phyloP scores from a whole-genome alignment of 2,329 filamentous ascomycete genomes.

The Calonectria pseudoreteaudii region DNA sequence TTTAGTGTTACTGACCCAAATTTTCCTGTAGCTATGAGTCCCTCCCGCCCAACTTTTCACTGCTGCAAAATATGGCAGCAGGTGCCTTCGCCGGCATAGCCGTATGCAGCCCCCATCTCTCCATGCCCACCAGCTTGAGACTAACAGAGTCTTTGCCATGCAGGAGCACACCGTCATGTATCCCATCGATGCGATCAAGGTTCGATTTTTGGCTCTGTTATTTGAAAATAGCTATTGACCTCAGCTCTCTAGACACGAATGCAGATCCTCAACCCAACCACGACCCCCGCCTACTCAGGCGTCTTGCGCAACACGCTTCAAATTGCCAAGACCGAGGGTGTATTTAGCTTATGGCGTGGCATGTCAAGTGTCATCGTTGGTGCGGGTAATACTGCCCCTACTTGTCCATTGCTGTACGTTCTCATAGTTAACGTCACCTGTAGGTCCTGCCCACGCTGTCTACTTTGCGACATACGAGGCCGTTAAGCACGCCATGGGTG shows the following conservation, averaged over 20 bases:
- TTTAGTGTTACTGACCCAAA: background rate
- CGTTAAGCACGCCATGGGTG: conserved; percentile 95
- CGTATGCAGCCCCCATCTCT: conserved; percentile 62
- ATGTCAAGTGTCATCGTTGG: conserved; percentile 96
- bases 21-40: conserved; percentile 80
- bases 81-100: conserved; percentile 97
- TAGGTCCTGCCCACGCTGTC: conserved; percentile 95
- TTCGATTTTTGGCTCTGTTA: conserved; percentile 51
- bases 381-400: conserved; percentile 73
- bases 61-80: conserved; percentile 93
- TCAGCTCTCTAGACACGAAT: conserved; percentile 82
- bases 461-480: conserved; percentile 99
- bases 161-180: conserved; percentile 99
- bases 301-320: conserved; percentile 93
- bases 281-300: conserved; percentile 85
- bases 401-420: background rate
- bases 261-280: conserved; percentile 91
- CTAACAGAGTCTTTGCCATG: conserved; percentile 30
- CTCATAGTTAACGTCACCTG: conserved; percentile 34
- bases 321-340: conserved; percentile 90
- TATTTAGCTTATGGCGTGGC: conserved; percentile 93
- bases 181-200: conserved; percentile 97
- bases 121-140: background rate
- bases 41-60: conserved; percentile 92
- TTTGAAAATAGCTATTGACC: conserved; percentile 30